phyloP scores from a whole-genome alignment of 306 rosid species.

The Canavalia ensiformis region DNA sequence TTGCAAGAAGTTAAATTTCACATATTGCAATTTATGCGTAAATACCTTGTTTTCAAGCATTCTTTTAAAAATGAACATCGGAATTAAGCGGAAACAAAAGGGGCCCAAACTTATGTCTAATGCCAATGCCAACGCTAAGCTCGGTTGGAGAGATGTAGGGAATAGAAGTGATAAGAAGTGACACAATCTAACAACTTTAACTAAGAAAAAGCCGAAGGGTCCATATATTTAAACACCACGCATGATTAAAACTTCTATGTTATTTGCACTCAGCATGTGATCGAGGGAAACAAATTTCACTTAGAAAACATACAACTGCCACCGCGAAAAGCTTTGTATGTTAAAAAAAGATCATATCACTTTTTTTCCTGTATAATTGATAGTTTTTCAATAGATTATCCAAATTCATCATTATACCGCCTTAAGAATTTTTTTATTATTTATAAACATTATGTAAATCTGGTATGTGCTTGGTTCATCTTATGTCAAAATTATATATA shows the following conservation, averaged over 20 bases:
- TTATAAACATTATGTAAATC: too few species aligned
- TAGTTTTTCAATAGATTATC: too few species aligned
- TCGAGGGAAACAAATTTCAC: neutral
- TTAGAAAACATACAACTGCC: too few species aligned
- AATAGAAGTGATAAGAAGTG: constrained; percentile 9
- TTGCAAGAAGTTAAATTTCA: neutral
- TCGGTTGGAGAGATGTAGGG: neutral
- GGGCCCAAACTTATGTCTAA: neutral
- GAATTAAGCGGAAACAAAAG: neutral
- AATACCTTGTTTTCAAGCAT: too few species aligned
- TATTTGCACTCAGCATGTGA: neutral
- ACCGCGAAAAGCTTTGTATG: too few species aligned
- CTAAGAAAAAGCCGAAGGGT: neutral
- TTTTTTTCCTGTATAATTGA: too few species aligned
- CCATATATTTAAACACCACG: neutral
- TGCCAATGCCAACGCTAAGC: neutral
- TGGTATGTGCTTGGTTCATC: too few species aligned
- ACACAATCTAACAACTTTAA: neutral
- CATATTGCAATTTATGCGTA: too few species aligned
- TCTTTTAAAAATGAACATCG: neutral
- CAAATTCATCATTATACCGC: too few species aligned
- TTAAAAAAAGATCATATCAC: too few species aligned
- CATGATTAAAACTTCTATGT: neutral
- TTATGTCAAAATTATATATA: too few species aligned
- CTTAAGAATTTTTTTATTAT: too few species aligned